These are phyloP conservation scores for Coemansia erecta DNA, from an alignment of 192 early-diverging fungal species.

Conservation along the genomic window DNA sequence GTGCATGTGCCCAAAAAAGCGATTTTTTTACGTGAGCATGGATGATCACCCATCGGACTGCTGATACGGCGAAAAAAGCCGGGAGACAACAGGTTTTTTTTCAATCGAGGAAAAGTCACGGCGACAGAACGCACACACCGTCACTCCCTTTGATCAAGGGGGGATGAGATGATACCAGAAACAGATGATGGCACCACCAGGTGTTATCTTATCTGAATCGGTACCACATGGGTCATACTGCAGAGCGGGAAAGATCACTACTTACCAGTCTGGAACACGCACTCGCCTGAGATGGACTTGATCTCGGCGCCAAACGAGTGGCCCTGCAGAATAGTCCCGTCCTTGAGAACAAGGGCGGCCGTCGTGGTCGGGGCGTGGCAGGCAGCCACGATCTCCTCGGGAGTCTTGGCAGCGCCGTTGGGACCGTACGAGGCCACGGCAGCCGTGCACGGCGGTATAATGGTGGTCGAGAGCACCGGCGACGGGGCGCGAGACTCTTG, in stretches of 20 bases:
- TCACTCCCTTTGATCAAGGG: no score
- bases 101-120: no score
- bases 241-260: background rate
- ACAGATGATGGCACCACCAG: no score
- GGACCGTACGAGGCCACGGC: constrained; percentile 37
- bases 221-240: background rate
- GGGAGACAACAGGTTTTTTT: no score
- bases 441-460: constrained; percentile 48
- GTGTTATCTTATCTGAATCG: background rate
- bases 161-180: no score
- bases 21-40: no score
- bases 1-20: background rate
- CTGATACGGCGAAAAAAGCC: no score
- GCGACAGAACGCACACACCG: no score
- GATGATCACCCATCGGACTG: no score
- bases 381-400: constrained; percentile 39
- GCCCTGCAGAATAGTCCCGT: constrained; percentile 83
- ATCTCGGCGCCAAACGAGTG: constrained; percentile 93
- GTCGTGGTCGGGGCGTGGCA: constrained; percentile 25
- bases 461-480: constrained; percentile 24
- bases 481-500: constrained; percentile 47
- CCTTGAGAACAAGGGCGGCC: constrained; percentile 78
- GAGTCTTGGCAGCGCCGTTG: constrained; percentile 35
- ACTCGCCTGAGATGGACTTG: constrained; percentile 87
- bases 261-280: constrained; percentile 97